These are phyloP conservation scores for Cercophora scortea DNA, from an alignment of 495 filamentous ascomycete species.

Conservation along the genomic window DNA sequence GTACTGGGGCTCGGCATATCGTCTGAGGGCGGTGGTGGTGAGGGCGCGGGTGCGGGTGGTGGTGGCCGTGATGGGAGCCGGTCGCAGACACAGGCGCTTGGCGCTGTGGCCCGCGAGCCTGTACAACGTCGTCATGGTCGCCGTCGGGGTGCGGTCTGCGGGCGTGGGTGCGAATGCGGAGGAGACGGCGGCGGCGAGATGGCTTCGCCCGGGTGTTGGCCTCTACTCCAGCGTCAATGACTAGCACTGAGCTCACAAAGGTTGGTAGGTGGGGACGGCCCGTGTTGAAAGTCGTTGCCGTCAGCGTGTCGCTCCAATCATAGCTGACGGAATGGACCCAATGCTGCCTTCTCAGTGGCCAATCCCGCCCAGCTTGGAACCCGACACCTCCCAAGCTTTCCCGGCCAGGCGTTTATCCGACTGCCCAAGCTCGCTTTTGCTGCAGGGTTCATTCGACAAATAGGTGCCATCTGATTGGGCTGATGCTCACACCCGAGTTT, in stretches of 20 bases:
- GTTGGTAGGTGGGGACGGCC: constrained; percentile 4
- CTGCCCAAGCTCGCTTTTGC: background rate
- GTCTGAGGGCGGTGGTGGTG: constrained; percentile 58
- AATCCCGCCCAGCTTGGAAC: constrained; percentile 5
- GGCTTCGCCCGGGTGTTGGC: background rate
- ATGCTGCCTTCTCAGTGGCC: constrained; percentile 19
- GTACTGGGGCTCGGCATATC: constrained; percentile 50
- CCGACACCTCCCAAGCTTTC: background rate
- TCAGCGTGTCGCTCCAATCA: constrained; percentile 7
- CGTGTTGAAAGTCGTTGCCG: constrained; percentile 8
- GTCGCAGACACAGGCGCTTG: constrained; percentile 43
- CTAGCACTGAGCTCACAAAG: constrained; percentile 13
- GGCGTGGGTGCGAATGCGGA: too few species aligned
- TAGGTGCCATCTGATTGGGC: background rate
- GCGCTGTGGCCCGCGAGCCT: constrained; percentile 48
- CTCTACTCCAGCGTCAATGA: constrained; percentile 6
- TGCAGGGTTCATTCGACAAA: background rate
- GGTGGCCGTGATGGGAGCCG: constrained; percentile 5
- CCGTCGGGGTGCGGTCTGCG: too few species aligned
- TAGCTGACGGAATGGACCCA: too few species aligned
- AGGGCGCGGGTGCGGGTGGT: constrained; percentile 38
- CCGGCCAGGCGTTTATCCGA: constrained; percentile 14
- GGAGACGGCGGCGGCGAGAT: background rate
- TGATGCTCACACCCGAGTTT: background rate
- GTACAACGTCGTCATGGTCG: constrained; percentile 40